Evolutionary conservation across 805 yeast species (phyloP).

Genomic region (Tetrapisispora taiwanensis): DNA sequence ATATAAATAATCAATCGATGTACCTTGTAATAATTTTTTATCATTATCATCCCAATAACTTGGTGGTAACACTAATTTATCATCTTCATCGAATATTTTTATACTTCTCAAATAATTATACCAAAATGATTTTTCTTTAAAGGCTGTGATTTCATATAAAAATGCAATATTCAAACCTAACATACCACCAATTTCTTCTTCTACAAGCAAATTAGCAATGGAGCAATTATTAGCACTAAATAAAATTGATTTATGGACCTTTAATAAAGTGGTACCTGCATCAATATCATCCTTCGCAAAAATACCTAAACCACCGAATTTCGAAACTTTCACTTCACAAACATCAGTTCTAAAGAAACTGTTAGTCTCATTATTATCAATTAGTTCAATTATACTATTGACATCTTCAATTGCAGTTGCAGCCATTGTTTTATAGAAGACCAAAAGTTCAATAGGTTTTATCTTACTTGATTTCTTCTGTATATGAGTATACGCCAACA

Average conservation of each 20-base stretch:
- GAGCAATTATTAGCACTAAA: conserved; percentile 49
- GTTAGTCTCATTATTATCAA: conserved; percentile 33
- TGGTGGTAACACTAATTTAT: conserved; percentile 42
- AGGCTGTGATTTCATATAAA: conserved; percentile 51
- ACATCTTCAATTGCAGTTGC: conserved; percentile 20
- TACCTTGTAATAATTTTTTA: conserved; percentile 40
- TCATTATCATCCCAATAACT: conserved; percentile 52
- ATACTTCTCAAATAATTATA: conserved; percentile 49
- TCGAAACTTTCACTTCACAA: conserved; percentile 38
- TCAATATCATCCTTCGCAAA: conserved; percentile 40
- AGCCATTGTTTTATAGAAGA: conserved; percentile 26
- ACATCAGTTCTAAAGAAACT: conserved; percentile 43
- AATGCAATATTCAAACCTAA: conserved; percentile 57
- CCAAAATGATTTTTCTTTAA: conserved; percentile 74
- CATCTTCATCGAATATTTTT: conserved; percentile 25
- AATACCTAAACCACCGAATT: conserved; percentile 64
- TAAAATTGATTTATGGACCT: conserved; percentile 53
- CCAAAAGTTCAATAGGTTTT: no score
- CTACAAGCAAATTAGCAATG: conserved; percentile 58
- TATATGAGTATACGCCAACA: no score
- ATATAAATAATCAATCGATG: conserved; percentile 53
- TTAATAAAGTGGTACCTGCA: conserved; percentile 35
- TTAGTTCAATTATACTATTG: conserved; percentile 39
- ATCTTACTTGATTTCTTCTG: no score
- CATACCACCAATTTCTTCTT: conserved; percentile 52